Evolutionary conservation across 106 monocot genomes (phyloP).

Genomic region (Xerophyta viscosa): DNA sequence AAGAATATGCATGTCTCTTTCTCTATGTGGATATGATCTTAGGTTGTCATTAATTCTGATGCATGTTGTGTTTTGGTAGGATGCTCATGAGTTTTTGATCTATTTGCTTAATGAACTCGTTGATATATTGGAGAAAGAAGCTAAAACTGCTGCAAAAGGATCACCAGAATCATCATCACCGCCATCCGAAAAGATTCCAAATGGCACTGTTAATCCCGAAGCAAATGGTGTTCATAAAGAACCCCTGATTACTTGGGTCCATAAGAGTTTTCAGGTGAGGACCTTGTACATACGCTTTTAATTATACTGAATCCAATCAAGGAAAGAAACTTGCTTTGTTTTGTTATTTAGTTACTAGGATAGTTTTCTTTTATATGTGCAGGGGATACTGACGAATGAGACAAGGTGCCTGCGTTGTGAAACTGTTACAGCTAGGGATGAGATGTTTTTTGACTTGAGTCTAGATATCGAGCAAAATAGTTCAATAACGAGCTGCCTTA

Average conservation of each 20-base stretch:
- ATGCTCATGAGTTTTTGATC: slow-evolving; percentile 55
- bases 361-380: background rate
- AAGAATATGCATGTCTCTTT: too few relatives aligned
- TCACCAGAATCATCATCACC: slow-evolving; percentile 21
- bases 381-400: slow-evolving; percentile 59
- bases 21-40: too few relatives aligned
- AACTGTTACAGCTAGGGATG: slow-evolving; percentile 57
- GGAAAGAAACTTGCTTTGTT: too few relatives aligned
- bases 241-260: slow-evolving; percentile 37
- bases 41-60: too few relatives aligned
- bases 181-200: slow-evolving; percentile 21
- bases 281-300: too few relatives aligned
- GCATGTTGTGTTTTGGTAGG: slow-evolving; percentile 29
- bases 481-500: slow-evolving; percentile 53
- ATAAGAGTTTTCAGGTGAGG: slow-evolving; percentile 45
- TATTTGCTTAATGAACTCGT: slow-evolving; percentile 48
- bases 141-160: slow-evolving; percentile 14
- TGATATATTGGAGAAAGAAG: slow-evolving; percentile 44
- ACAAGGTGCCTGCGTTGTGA: slow-evolving; percentile 52
- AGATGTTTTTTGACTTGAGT: slow-evolving; percentile 52
- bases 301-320: too few relatives aligned
- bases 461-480: slow-evolving; percentile 62
- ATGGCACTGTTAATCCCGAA: slow-evolving; percentile 18
- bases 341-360: too few relatives aligned
- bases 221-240: slow-evolving; percentile 33